Conservation (phyloP, 164 flowering plant species). For the Sextonia rubra region DNA sequence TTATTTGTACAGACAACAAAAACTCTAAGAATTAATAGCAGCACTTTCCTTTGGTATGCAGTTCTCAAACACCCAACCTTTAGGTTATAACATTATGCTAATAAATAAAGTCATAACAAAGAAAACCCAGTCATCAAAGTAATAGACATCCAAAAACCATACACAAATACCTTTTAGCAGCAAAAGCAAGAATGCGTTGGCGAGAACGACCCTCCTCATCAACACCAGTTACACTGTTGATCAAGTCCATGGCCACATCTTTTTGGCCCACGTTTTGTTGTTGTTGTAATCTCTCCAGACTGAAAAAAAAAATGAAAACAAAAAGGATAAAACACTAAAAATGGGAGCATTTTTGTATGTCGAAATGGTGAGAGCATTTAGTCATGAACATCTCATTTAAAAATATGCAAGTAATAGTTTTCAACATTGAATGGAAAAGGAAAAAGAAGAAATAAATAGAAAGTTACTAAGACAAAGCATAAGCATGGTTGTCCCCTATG, state of each 20-base stretch:
- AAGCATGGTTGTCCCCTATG: no score
- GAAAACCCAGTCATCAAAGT: not conserved
- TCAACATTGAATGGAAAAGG: no score
- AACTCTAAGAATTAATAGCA: not conserved
- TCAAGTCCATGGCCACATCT: slow-evolving; percentile 79
- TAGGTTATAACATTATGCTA: not conserved
- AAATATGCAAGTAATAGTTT: no score
- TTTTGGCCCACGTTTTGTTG: slow-evolving; percentile 45
- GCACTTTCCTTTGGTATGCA: not conserved
- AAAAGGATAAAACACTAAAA: no score
- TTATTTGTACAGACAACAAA: not conserved
- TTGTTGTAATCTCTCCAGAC: slow-evolving; percentile 26
- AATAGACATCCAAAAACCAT: not conserved
- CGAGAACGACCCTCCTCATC: slow-evolving; percentile 97
- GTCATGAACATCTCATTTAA: no score
- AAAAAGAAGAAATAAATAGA: no score
- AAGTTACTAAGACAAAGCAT: no score
- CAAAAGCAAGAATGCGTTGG: slow-evolving; percentile 90
- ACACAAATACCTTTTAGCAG: slow-evolving; percentile 69
- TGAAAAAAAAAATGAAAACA: no score
- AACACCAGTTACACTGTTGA: slow-evolving; percentile 77
- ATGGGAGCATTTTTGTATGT: not conserved
- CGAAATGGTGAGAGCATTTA: no score
- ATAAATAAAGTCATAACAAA: not conserved
- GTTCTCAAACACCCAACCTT: not conserved